phyloP scores from a whole-genome alignment of 164 flowering plant species.

The Taxillus chinensis region DNA sequence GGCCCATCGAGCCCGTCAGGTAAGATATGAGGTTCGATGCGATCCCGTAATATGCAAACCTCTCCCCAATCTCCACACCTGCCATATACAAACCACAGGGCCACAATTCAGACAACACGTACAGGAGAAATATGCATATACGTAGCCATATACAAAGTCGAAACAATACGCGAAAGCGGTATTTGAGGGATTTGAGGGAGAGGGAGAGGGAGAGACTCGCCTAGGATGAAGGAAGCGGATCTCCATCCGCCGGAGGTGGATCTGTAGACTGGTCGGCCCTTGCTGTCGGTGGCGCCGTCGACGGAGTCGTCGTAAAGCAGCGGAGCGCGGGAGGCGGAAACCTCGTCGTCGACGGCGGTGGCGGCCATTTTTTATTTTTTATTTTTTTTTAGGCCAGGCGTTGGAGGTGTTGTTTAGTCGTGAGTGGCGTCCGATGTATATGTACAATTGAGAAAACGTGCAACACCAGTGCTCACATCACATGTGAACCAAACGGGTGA shows the following conservation, averaged over 20 bases:
- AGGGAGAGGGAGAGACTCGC: neutral
- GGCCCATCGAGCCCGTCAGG: constrained; percentile 30
- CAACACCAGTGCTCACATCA: no score
- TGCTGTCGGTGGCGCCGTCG: neutral
- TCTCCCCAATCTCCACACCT: constrained; percentile 33
- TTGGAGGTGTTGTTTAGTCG: no score
- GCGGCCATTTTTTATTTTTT: neutral
- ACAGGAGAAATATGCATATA: neutral
- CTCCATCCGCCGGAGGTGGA: constrained; percentile 3
- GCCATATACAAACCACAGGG: neutral
- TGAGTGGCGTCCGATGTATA: no score
- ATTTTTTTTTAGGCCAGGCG: no score
- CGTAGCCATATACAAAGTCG: neutral
- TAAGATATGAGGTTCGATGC: constrained; percentile 22
- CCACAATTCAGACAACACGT: neutral
- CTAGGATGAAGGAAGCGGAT: neutral
- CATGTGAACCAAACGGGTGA: no score
- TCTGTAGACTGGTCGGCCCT: constrained; percentile 1
- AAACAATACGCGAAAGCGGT: neutral
- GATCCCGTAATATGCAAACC: constrained; percentile 29
- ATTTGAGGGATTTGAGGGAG: neutral
- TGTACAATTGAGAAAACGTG: no score
- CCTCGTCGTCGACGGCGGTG: neutral
- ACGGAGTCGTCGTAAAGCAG: neutral
- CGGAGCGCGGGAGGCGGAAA: neutral